Evolutionary conservation across 1,284 basidiomycete species (phyloP), one percentile per base, ranked within the genome.

Genomic region (Anthracocystis walkeri): DNA sequence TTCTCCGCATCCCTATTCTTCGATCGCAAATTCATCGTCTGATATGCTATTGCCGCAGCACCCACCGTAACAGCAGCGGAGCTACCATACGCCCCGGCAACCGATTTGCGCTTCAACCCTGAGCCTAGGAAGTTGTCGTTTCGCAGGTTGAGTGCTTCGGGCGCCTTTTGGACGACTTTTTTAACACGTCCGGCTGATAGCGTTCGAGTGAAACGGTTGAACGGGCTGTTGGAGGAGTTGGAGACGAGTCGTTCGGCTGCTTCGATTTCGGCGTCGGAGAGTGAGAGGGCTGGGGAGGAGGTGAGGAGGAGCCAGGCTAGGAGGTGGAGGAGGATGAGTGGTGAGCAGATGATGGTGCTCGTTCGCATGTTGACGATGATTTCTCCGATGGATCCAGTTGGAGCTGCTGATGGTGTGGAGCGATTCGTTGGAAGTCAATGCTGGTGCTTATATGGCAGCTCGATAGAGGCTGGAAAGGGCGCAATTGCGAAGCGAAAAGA

Each of bases 21-120:
- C 2, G 65, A 29, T 7, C 20, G n/a, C 16, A 63, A 23, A 12
- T 75, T 75, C 23, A 62, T 25, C 23, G 42, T 41, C 35, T 75
- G 66, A n/a, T 75, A 75, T 16, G 44, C 40, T 23, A 75, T 63
- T 2, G 72, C 66, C 7, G 48, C 66, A 6, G 49, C 72, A n/a
- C 72, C 72, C 20, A 65, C 44, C 3, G 11, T 35, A 2, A 69
- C 72, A 3, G 55, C 72, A 1, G 50, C 66, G 2, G 58, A 44
- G n/a, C 59, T 61, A 4, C 62, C 58, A 23, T 75, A 75, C 1
- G 51, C 58, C 4, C 66, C 66, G 0, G 63, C 63, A 7, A 75
- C 41, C 2, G 62, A 62, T 27, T 75, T 75, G n/a, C 72, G 62
- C 42, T 59, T 69, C 11, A 66, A 18, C 1, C 72, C 72, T 0